These are phyloP conservation scores for Lepidium didymum DNA, from an alignment of 345 rosid species.

Conservation along the genomic window DNA sequence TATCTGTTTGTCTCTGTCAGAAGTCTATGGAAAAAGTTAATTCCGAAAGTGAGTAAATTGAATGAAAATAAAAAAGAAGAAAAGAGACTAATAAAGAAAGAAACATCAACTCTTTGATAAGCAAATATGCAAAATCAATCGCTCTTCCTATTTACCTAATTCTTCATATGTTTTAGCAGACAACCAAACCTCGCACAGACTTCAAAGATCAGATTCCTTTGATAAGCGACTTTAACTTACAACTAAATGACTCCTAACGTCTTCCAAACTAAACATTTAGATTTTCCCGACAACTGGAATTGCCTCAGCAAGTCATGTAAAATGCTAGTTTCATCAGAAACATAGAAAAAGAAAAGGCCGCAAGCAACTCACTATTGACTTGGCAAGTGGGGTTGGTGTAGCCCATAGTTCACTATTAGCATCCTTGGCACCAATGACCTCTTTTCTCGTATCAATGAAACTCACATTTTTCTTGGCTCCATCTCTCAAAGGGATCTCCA, in stretches of 20 bases:
- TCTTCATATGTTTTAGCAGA: slow-evolving; percentile 7
- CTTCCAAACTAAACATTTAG: background rate
- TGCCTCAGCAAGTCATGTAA: background rate
- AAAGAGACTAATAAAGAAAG: background rate
- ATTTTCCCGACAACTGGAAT: background rate
- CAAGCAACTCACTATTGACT: slow-evolving; percentile 45
- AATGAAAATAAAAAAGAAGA: background rate
- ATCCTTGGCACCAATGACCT: slow-evolving; percentile 33
- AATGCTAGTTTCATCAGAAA: slow-evolving; percentile 9
- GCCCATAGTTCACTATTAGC: slow-evolving; percentile 32
- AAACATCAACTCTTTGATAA: background rate
- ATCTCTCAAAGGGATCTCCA: slow-evolving; percentile 18
- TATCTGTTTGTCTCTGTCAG: slow-evolving; percentile 20
- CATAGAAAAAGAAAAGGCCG: background rate
- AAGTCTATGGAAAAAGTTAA: slow-evolving; percentile 2
- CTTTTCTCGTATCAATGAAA: slow-evolving; percentile 32
- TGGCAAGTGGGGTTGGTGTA: slow-evolving; percentile 37
- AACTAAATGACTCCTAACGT: background rate
- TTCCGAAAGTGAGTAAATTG: background rate
- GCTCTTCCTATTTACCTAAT: background rate
- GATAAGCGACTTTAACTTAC: background rate
- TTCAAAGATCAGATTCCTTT: background rate
- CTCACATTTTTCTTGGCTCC: slow-evolving; percentile 26
- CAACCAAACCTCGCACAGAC: background rate
- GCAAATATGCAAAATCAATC: background rate